These are phyloP conservation scores for Aphanomyces invadans DNA, from an alignment of 352 stramenopile genomes.

Conservation along the genomic window DNA sequence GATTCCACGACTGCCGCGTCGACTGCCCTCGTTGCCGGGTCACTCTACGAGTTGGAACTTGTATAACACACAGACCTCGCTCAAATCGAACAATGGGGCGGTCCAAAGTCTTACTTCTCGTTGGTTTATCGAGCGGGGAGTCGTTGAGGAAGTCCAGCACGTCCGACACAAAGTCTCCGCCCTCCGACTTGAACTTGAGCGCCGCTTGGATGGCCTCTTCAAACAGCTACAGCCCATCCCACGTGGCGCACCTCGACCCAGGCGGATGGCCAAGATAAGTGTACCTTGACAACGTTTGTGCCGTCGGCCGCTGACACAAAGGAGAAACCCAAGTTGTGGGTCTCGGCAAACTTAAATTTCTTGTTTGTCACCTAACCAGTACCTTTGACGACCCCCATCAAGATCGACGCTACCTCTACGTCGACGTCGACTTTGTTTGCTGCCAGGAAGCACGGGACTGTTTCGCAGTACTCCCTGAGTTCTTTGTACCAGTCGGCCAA, in stretches of 20 bases:
- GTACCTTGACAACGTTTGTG: conserved; percentile 91
- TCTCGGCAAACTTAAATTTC: conserved; percentile 93
- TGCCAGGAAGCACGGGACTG: conserved; percentile 90
- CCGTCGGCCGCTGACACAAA: conserved; percentile 93
- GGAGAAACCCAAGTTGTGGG: conserved; percentile 90
- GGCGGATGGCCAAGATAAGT: background rate
- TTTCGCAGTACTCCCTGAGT: conserved; percentile 88
- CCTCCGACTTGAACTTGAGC: conserved; percentile 83
- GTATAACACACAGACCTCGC: too few relatives aligned
- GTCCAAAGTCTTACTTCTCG: conserved; percentile 13
- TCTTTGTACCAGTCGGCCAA: conserved; percentile 89
- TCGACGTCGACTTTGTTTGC: conserved; percentile 97
- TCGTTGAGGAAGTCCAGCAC: conserved; percentile 85
- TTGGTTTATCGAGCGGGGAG: conserved; percentile 10
- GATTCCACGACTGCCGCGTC: too few relatives aligned
- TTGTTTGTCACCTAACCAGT: conserved; percentile 87
- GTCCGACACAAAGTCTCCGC: conserved; percentile 89
- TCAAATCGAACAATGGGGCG: conserved; percentile 31
- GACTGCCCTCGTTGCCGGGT: too few relatives aligned
- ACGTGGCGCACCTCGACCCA: too few relatives aligned
- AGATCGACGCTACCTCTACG: conserved; percentile 74
- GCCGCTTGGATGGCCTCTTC: conserved; percentile 78
- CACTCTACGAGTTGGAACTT: too few relatives aligned
- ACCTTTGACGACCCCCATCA: background rate
- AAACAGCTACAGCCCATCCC: too few relatives aligned